Conservation (phyloP, 108 stramenopile genomes). For the Nitzschia sp. region DNA sequence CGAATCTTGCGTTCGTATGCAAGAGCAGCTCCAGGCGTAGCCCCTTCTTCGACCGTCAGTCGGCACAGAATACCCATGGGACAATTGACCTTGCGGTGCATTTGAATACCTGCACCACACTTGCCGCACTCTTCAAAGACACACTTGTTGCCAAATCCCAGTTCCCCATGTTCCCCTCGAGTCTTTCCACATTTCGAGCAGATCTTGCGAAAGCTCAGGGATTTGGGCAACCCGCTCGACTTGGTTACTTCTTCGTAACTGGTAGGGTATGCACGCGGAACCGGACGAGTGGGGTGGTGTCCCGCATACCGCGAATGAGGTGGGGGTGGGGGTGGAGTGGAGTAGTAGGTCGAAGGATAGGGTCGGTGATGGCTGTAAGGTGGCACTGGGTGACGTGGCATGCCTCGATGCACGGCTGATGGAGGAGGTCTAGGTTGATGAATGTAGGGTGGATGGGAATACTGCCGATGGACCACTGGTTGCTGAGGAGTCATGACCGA, state of each 20-base stretch:
- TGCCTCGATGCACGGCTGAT: not conserved
- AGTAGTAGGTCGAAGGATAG: not conserved
- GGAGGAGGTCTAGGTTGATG: not conserved
- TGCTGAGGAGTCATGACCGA: conserved; percentile 14
- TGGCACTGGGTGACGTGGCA: not conserved
- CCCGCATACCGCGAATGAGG: not conserved
- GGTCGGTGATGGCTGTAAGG: conserved; percentile 10
- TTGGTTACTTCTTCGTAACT: conserved; percentile 36
- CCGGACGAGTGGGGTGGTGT: conserved; percentile 2
- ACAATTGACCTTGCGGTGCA: conserved; percentile 41
- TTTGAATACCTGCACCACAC: conserved; percentile 57
- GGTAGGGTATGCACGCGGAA: conserved; percentile 10
- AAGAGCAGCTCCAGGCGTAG: conserved; percentile 40
- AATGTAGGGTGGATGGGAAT: not conserved
- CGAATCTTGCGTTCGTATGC: conserved; percentile 63
- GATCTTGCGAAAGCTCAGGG: conserved; percentile 78
- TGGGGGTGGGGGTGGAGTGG: conserved; percentile 5
- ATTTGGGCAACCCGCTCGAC: conserved; percentile 55
- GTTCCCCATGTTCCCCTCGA: conserved; percentile 78
- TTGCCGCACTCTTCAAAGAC: conserved; percentile 68
- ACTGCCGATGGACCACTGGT: not conserved
- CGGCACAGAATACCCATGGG: conserved; percentile 72
- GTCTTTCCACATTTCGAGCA: conserved; percentile 75
- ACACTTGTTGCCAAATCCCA: conserved; percentile 86
- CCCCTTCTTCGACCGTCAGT: conserved; percentile 60